Conservation (phyloP, 441 rosid species). For the Macaranga tanarius region DNA sequence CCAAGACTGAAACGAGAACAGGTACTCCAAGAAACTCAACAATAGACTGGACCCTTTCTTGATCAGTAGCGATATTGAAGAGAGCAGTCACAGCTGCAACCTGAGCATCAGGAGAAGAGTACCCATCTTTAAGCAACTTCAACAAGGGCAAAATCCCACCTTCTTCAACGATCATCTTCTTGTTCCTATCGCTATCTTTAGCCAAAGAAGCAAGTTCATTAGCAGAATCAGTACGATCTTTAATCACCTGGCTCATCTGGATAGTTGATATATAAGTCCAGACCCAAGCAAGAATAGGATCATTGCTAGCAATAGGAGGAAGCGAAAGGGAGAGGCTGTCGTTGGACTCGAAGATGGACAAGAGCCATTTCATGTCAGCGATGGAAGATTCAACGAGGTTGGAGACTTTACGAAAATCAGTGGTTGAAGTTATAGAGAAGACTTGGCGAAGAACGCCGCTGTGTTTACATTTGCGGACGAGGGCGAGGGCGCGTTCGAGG, state of each 20-base stretch:
- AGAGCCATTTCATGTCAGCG: constrained; percentile 56
- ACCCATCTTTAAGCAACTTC: constrained; percentile 51
- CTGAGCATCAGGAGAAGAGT: constrained; percentile 46
- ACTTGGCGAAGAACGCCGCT: constrained; percentile 53
- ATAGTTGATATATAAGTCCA: constrained; percentile 52
- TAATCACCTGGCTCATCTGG: constrained; percentile 45
- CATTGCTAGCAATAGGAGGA: constrained; percentile 65
- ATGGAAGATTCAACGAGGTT: constrained; percentile 48
- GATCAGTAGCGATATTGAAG: constrained; percentile 34
- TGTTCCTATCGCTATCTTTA: constrained; percentile 50
- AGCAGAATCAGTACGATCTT: constrained; percentile 48
- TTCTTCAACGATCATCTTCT: constrained; percentile 60
- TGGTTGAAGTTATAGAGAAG: constrained; percentile 48
- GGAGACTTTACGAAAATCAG: constrained; percentile 52
- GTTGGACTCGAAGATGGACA: constrained; percentile 46
- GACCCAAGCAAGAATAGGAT: constrained; percentile 69
- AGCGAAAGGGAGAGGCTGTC: constrained; percentile 50
- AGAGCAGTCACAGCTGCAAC: constrained; percentile 49
- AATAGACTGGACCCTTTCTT: constrained; percentile 36
- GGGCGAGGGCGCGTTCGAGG: constrained; percentile 52
- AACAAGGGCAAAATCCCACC: constrained; percentile 51
- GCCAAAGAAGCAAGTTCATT: constrained; percentile 55
- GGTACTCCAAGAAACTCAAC: constrained; percentile 40
- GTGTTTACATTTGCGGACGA: constrained; percentile 52
- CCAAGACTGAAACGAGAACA: constrained; percentile 43